Evolutionary conservation across 2,329 filamentous ascomycete species (phyloP), one percentile per base, ranked within the genome.

Genomic region (Cercospora janseana): DNA sequence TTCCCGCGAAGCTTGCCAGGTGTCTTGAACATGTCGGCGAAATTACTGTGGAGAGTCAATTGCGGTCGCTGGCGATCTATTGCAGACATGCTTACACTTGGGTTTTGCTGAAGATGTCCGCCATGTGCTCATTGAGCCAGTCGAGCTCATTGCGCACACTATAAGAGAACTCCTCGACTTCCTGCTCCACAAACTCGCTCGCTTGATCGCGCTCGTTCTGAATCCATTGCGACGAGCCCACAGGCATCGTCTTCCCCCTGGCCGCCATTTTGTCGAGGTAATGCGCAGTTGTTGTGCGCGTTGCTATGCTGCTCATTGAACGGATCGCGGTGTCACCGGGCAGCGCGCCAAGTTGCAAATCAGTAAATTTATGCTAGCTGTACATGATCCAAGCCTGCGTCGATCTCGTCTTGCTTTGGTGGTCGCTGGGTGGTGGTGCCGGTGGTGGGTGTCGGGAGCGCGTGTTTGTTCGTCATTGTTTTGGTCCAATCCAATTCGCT

Each of bases 111-210:
- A 97, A 95, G 64, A 98, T 88, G 57, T 95, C 89, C 42, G 83
- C 82, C 92, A 98, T 96, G 70, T 98, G 93, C 73, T 97, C 93
- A 66, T 98, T 97, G 62, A 98, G 77, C 93, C 93, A 98, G 68
- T 97, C 91, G 65, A 97, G 76, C 69, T 98, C 93, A 71, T 97
- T 95, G 51, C 88, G 83, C 55, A 88, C 91, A 23, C 90, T 89
- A 72, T 88, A 97, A 34, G 87, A 82, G 66, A 97, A 94, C 72
- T 98, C 94, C 60, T 97, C 92, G 47, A 88, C 80, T 69, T 97
- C 93, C 49, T 89, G 81, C 38, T 86, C 79, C 12, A 87, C 80
- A 56, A 96, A 83, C 58, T 87, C 80, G 47, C 83, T 75, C 10
- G 88, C 85, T 63, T 91, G 87, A 34, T 85, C 79, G 61, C 91